phyloP scores from a whole-genome alignment of 805 yeast genomes.

The Monosporozyma solicola region DNA sequence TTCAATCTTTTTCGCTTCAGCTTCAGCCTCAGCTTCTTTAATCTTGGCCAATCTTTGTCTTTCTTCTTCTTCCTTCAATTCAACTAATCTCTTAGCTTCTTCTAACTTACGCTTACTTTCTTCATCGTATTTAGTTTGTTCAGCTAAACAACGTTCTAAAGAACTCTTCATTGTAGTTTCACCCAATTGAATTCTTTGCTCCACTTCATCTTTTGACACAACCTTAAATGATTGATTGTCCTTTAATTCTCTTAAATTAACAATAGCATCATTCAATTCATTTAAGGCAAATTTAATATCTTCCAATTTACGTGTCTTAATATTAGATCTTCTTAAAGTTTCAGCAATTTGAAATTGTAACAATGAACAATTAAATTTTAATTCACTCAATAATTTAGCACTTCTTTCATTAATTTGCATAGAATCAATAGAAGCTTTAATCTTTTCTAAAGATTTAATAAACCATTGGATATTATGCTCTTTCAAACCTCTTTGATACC shows the following conservation, averaged over 20 bases:
- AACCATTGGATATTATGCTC: constrained; percentile 60
- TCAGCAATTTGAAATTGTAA: constrained; percentile 84
- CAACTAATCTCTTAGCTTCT: constrained; percentile 61
- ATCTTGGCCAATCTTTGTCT: constrained; percentile 40
- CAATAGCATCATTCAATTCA: constrained; percentile 57
- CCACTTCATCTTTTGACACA: constrained; percentile 68
- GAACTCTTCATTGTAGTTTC: constrained; percentile 63
- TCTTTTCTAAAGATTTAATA: constrained; percentile 51
- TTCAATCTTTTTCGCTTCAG: constrained; percentile 41
- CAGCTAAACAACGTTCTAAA: constrained; percentile 58
- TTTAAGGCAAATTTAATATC: constrained; percentile 49
- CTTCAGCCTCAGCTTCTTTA: constrained; percentile 43
- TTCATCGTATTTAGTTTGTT: constrained; percentile 60
- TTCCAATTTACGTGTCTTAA: constrained; percentile 49
- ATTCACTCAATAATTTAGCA: constrained; percentile 36
- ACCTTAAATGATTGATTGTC: constrained; percentile 50
- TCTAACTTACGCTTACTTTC: constrained; percentile 52
- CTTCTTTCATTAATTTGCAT: constrained; percentile 21
- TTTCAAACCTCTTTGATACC: constrained; percentile 68
- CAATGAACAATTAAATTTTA: constrained; percentile 73
- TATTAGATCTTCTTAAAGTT: constrained; percentile 52
- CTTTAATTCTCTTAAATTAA: constrained; percentile 47
- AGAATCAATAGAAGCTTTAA: constrained; percentile 43
- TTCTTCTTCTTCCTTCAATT: constrained; percentile 45
- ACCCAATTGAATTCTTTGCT: constrained; percentile 82